Conservation (phyloP, 2,329 filamentous ascomycete genomes). For the Fonsecaea nubica region DNA sequence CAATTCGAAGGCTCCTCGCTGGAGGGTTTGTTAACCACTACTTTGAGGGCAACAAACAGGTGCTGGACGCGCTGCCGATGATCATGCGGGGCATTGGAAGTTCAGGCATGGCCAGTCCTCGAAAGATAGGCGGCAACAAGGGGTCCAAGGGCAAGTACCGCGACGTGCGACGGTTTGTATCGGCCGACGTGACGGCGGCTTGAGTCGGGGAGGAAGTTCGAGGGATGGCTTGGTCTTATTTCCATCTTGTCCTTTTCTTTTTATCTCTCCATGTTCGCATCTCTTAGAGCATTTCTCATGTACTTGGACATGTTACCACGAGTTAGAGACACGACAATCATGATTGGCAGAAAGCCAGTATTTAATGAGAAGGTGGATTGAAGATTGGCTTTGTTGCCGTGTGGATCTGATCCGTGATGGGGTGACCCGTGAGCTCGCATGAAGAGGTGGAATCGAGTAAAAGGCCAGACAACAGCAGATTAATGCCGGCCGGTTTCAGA, state of each 20-base stretch:
- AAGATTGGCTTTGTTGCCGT: neutral
- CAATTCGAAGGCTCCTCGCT: slow-evolving; percentile 65
- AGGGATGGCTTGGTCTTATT: neutral
- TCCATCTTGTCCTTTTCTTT: slow-evolving; percentile 1
- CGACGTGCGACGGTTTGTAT: slow-evolving; percentile 36
- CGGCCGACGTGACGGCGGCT: slow-evolving; percentile 15
- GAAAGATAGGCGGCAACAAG: slow-evolving; percentile 32
- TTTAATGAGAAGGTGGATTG: neutral
- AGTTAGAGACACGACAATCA: neutral
- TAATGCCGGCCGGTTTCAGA: slow-evolving; percentile 1
- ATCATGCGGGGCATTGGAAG: slow-evolving; percentile 44
- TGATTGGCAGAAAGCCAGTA: neutral
- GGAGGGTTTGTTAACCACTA: slow-evolving; percentile 70
- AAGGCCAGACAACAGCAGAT: neutral
- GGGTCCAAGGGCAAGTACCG: slow-evolving; percentile 34
- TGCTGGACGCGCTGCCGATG: slow-evolving; percentile 65
- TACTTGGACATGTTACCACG: neutral
- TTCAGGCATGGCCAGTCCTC: slow-evolving; percentile 37
- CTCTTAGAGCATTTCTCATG: slow-evolving; percentile 2
- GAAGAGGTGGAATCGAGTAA: neutral
- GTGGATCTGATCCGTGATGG: neutral
- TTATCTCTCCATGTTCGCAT: neutral
- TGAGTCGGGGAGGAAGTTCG: neutral
- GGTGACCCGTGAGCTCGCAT: neutral
- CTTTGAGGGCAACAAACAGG: slow-evolving; percentile 63